A percentile compares a stretch with the other conserved stretches of the same genome.
These are phyloP conservation scores for Rhodamnia rubescens DNA, from an alignment of 345 rosid species.

Conservation along the genomic window DNA sequence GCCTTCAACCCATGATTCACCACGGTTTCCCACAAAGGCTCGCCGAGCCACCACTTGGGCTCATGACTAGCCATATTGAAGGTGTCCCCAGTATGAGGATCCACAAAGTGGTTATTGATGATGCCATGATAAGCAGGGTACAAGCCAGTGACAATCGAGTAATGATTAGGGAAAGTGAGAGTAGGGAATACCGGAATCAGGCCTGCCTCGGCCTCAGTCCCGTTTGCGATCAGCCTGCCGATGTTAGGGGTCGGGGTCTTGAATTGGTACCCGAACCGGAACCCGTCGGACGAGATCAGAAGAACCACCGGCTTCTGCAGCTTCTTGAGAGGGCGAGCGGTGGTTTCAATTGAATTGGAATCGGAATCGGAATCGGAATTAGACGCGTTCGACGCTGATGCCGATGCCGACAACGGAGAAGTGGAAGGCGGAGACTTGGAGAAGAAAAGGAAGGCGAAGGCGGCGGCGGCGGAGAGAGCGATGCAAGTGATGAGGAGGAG, in stretches of 20 bases:
- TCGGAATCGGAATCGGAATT: not conserved
- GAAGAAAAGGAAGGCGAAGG: constrained; percentile 55
- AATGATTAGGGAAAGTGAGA: constrained; percentile 86
- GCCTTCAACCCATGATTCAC: constrained; percentile 71
- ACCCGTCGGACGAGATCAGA: constrained; percentile 82
- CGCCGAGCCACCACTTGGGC: constrained; percentile 94
- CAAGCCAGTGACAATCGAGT: constrained; percentile 88
- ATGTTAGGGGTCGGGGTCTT: constrained; percentile 66
- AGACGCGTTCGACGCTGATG: constrained; percentile 1
- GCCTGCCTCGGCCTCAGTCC: constrained; percentile 84
- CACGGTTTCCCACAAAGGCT: constrained; percentile 92
- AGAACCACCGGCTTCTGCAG: constrained; percentile 60
- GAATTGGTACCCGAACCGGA: constrained; percentile 91
- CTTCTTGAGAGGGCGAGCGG: constrained; percentile 49
- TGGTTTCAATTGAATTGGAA: not conserved
- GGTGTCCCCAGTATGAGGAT: constrained; percentile 43
- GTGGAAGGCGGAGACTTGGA: constrained; percentile 10
- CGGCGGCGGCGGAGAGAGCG: not conserved
- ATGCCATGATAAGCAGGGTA: constrained; percentile 87
- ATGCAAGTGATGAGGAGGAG: constrained; percentile 19
- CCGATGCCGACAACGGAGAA: not conserved
- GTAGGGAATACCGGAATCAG: constrained; percentile 85
- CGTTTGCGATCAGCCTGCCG: constrained; percentile 59
- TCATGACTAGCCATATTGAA: constrained; percentile 76
- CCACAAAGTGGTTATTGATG: constrained; percentile 57